Conservation (phyloP, 2,329 filamentous ascomycete species). For the Botryotinia narcissicola region DNA sequence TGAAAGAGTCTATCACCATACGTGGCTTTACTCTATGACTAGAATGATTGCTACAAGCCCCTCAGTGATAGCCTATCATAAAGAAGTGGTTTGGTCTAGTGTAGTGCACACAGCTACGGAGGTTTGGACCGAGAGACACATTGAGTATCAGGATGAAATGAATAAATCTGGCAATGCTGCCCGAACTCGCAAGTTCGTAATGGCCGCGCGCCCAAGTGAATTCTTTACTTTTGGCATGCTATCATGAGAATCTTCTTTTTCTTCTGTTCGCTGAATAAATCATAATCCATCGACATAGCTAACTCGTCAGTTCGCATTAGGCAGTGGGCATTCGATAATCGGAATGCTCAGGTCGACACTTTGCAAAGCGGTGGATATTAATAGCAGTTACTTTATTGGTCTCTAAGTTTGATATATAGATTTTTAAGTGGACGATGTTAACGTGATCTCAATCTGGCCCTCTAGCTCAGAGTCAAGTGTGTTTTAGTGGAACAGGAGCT, state of each 20-base stretch:
- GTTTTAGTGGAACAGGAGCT: neutral
- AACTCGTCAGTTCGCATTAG: too few relatives aligned
- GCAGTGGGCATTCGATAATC: conserved; percentile 12
- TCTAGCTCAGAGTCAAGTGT: neutral
- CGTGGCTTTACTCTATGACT: conserved; percentile 25
- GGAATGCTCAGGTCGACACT: conserved; percentile 28
- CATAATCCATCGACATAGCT: neutral
- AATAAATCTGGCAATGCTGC: neutral
- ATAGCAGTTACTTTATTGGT: conserved; percentile 21
- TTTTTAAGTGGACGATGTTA: conserved; percentile 13
- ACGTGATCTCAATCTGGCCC: conserved; percentile 19
- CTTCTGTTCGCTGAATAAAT: neutral
- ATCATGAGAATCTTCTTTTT: neutral
- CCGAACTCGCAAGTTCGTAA: neutral
- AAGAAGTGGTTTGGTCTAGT: conserved; percentile 22
- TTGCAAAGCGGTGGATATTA: conserved; percentile 29
- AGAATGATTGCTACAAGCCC: conserved; percentile 32
- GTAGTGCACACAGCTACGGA: conserved; percentile 13
- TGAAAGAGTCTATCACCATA: conserved; percentile 33
- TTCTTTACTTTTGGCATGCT: conserved; percentile 16
- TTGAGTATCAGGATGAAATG: neutral
- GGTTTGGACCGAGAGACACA: conserved; percentile 21
- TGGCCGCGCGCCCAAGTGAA: neutral
- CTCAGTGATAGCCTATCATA: conserved; percentile 36
- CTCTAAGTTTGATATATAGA: conserved; percentile 26